Evolutionary conservation across 805 yeast genomes (phyloP).

Genomic region (Hanseniaspora mollemarum): DNA sequence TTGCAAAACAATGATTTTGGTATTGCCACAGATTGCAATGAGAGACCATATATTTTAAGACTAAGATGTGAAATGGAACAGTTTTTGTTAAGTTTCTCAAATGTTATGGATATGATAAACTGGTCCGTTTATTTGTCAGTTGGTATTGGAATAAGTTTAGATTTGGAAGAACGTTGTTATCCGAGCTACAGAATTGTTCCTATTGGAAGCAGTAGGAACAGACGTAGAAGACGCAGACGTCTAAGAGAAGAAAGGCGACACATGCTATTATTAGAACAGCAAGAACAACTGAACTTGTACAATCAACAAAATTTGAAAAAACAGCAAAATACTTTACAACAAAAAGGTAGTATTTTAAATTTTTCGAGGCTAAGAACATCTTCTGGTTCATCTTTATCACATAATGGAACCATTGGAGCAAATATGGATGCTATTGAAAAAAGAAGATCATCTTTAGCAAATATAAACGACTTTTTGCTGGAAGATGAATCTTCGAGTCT

Average conservation of each 20-base stretch:
- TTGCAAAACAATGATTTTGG: constrained; percentile 79
- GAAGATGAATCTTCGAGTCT: constrained; percentile 12
- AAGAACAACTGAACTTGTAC: not conserved
- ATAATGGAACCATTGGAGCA: not conserved
- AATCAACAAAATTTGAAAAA: not conserved
- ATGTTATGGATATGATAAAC: constrained; percentile 54
- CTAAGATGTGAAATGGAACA: constrained; percentile 78
- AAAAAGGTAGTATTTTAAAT: constrained; percentile 4
- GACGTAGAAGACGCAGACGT: constrained; percentile 21
- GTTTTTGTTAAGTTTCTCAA: constrained; percentile 52
- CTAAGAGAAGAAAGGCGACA: constrained; percentile 12
- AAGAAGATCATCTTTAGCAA: constrained; percentile 7
- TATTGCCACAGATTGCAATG: constrained; percentile 71
- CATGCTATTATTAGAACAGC: not conserved
- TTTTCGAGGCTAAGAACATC: constrained; percentile 11
- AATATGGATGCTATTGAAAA: not conserved
- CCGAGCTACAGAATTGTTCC: constrained; percentile 78
- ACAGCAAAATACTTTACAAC: not conserved
- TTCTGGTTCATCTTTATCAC: constrained; percentile 1
- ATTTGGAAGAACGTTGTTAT: constrained; percentile 54
- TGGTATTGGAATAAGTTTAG: constrained; percentile 73
- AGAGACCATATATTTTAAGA: constrained; percentile 56
- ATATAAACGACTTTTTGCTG: not conserved
- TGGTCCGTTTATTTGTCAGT: constrained; percentile 67
- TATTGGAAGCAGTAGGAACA: constrained; percentile 47